Evolutionary conservation across 345 rosid genomes (phyloP).

Genomic region (Syzygium grande): DNA sequence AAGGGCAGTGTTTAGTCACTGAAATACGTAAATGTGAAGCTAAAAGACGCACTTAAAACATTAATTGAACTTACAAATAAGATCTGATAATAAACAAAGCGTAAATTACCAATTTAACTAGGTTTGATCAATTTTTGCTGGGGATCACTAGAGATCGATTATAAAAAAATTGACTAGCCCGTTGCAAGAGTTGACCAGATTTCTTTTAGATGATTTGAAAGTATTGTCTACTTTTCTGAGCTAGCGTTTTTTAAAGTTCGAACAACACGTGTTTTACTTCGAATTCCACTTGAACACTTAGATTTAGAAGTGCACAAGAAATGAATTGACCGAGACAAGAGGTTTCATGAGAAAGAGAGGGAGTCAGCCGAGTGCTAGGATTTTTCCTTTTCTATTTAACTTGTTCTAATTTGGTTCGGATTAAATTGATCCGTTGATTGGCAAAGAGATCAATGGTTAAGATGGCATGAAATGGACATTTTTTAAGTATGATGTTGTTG

Average conservation of each 20-base stretch:
- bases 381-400: neutral
- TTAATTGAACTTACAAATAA: no score
- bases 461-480: neutral
- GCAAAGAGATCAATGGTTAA: neutral
- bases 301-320: neutral
- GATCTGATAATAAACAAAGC: no score
- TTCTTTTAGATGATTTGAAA: neutral
- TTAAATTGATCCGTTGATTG: neutral
- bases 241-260: neutral
- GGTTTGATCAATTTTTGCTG: no score
- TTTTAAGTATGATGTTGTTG: neutral
- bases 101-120: no score
- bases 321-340: neutral
- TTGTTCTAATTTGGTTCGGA: neutral
- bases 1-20: no score
- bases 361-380: neutral
- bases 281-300: no score
- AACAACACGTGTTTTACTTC: neutral
- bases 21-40: no score
- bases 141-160: no score
- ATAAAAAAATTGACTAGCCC: no score
- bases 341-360: neutral
- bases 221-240: neutral
- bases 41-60: no score
- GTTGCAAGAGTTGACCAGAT: no score